Evolutionary conservation across 116 monocot genomes (phyloP), one percentile per base, ranked within the genome.

Genomic region (Posidonia oceanica): DNA sequence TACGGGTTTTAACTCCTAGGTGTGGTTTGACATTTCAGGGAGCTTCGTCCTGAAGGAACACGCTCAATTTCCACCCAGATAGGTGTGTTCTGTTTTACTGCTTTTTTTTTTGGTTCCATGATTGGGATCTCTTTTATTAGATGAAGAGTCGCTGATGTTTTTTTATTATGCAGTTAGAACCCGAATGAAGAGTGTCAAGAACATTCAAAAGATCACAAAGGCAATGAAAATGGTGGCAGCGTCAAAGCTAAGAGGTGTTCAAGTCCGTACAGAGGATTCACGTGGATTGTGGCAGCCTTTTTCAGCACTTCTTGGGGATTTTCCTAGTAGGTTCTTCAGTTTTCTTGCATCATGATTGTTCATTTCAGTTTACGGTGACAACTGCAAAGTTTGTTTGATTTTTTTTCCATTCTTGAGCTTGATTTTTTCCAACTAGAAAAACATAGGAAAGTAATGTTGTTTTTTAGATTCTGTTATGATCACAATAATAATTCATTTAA

Each of bases 141-240:
- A 44, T 42, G 44, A 67, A 67, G 44, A 67, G 5, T 2, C 18
- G 4, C 10, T 67, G 3, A 61, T 61, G 20, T 64, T 63, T 54
- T 37, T 17, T 53, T 54, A 15, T 73, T 37, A 55, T 83, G 70
- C 84, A 95, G 95, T 95, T 37, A 86, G 95, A 69, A 95, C 81
- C 53, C 65, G 95, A 55, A 95, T 95, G 95, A 95, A 91, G 73
- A 95, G 95, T 91, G 86, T 95, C 20, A 88, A 80, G 80, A 95
- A 91, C 63, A 95, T 95, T 21, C 91, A 95, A 59, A 95, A 95
- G 79, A 95, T 95, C 57, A 95, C 95, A 36, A 91, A 95, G 71
- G 95, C 95, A 64, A 95, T 95, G 95, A 95, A 95, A 72, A 95
- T 95, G 95, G 95, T 95, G 22, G 95, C 95, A 77, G 95, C 91